Percentiles rank a stretch among this genome's conserved stretches.
Evolutionary conservation across 768 basidiomycete species (phyloP).

Genomic region (Auricularia sp.): DNA sequence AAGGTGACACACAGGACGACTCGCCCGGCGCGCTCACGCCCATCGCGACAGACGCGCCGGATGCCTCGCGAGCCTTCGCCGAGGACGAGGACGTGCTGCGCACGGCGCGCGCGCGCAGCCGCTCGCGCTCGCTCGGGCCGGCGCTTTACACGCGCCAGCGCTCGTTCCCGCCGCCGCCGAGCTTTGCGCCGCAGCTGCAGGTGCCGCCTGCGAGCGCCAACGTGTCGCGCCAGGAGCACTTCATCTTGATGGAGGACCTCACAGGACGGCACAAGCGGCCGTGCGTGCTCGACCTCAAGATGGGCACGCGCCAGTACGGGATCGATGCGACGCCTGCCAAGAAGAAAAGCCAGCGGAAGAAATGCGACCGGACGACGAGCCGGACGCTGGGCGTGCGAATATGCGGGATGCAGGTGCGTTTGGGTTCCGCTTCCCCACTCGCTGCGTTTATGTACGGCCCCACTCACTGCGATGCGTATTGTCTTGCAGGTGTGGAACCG

Average conservation of each 20-base stretch:
- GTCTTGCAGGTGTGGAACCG: conserved; percentile 80
- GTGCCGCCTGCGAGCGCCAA: conserved; percentile 4
- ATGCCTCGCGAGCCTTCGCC: not conserved
- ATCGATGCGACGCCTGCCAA: conserved; percentile 86
- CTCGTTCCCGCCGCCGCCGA: conserved; percentile 17
- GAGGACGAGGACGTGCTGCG: not conserved
- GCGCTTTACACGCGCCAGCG: conserved; percentile 10
- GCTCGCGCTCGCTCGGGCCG: conserved; percentile 28
- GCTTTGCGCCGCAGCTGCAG: no score
- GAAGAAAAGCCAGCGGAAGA: conserved; percentile 97
- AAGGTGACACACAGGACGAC: not conserved
- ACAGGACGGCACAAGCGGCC: conserved; percentile 85
- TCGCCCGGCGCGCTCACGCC: not conserved
- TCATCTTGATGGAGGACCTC: conserved; percentile 97
- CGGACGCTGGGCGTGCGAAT: conserved; percentile 81
- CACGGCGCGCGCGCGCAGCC: conserved; percentile 27
- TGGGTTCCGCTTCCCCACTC: not conserved
- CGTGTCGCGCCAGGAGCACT: conserved; percentile 84
- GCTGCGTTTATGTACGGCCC: not conserved
- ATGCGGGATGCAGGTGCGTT: conserved; percentile 95
- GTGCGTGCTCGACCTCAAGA: conserved; percentile 96
- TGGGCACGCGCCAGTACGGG: conserved; percentile 99
- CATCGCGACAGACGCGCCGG: not conserved
- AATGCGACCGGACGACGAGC: conserved; percentile 94
- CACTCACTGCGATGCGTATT: not conserved